phyloP scores from a whole-genome alignment of 2,329 filamentous ascomycete species.

The Nothophoma quercina region DNA sequence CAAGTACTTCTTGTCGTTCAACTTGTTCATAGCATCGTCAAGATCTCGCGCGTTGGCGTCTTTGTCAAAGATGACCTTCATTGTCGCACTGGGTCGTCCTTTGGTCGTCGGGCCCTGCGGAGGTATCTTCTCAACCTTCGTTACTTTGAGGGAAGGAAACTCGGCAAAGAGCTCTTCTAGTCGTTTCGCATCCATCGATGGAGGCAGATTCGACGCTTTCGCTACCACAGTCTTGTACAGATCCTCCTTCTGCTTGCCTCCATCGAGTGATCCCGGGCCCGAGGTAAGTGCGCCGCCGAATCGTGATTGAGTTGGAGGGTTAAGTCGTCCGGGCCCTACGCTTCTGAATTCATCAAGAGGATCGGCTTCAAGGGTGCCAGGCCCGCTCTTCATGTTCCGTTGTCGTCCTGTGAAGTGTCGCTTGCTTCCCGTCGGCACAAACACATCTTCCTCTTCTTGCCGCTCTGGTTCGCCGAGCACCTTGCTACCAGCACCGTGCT shows the following conservation, averaged over 20 bases:
- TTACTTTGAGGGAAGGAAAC: slow-evolving; percentile 43
- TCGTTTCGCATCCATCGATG: slow-evolving; percentile 29
- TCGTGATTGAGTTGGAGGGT: slow-evolving; percentile 24
- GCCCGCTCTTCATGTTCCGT: slow-evolving; percentile 43
- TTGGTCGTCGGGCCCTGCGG: slow-evolving; percentile 28
- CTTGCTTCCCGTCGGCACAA: slow-evolving; percentile 40
- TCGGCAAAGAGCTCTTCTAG: slow-evolving; percentile 42
- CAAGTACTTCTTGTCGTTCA: slow-evolving; percentile 47
- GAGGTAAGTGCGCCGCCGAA: slow-evolving; percentile 22
- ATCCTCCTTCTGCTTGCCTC: slow-evolving; percentile 31
- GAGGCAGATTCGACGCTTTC: slow-evolving; percentile 44
- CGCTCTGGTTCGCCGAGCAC: slow-evolving; percentile 34
- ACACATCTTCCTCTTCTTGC: slow-evolving; percentile 31
- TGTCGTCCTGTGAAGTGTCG: slow-evolving; percentile 41
- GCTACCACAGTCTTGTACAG: slow-evolving; percentile 41
- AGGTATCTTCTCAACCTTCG: slow-evolving; percentile 39
- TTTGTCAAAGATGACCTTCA: slow-evolving; percentile 46
- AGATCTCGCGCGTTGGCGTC: slow-evolving; percentile 37
- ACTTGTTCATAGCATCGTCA: slow-evolving; percentile 40
- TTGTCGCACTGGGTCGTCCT: slow-evolving; percentile 34
- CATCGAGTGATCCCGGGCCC: slow-evolving; percentile 26
- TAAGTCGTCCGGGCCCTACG: slow-evolving; percentile 22
- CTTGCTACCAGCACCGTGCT: slow-evolving; percentile 36
- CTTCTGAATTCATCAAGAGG: slow-evolving; percentile 32
- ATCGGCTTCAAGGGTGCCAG: slow-evolving; percentile 41